These are phyloP conservation scores for Fagopyrum tataricum DNA, from an alignment of 148 eudicot genomes.

Conservation along the genomic window DNA sequence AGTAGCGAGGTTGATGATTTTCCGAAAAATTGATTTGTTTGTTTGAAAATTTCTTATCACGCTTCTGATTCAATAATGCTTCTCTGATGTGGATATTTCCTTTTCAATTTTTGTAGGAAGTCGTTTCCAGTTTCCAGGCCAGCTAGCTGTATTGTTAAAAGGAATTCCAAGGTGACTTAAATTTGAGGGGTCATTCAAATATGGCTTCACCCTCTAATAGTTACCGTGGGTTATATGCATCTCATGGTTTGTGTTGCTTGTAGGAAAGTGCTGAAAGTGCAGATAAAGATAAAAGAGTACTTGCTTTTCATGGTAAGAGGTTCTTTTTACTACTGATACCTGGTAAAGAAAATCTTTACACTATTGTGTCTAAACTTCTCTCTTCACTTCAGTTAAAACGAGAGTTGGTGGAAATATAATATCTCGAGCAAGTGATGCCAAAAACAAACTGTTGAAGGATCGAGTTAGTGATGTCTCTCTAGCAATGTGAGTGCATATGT, in stretches of 20 bases:
- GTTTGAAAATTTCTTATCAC: not conserved
- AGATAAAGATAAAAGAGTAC: conserved; percentile 27
- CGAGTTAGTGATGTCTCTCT: conserved; percentile 44
- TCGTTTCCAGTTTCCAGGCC: conserved; percentile 10
- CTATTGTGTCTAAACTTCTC: conserved; percentile 8
- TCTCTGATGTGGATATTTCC: not conserved
- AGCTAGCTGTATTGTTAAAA: conserved; percentile 1
- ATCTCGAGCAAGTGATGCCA: conserved; percentile 37
- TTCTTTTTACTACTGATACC: not conserved
- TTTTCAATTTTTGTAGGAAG: not conserved
- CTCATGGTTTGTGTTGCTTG: conserved; percentile 15
- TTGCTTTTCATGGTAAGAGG: conserved; percentile 56
- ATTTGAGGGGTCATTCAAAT: not conserved
- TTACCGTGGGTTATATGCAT: not conserved
- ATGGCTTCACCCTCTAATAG: not conserved
- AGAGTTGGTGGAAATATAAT: conserved; percentile 32
- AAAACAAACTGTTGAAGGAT: conserved; percentile 37
- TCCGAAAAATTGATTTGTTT: not conserved
- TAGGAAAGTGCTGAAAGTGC: conserved; percentile 39
- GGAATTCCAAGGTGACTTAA: not conserved
- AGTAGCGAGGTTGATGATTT: not conserved
- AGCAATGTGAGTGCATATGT: conserved; percentile 33
- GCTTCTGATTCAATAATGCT: not conserved
- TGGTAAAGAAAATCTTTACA: not conserved
- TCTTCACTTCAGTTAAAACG: conserved; percentile 40